phyloP scores from a whole-genome alignment of 2,329 filamentous ascomycete species.

The Claviceps pazoutovae region DNA sequence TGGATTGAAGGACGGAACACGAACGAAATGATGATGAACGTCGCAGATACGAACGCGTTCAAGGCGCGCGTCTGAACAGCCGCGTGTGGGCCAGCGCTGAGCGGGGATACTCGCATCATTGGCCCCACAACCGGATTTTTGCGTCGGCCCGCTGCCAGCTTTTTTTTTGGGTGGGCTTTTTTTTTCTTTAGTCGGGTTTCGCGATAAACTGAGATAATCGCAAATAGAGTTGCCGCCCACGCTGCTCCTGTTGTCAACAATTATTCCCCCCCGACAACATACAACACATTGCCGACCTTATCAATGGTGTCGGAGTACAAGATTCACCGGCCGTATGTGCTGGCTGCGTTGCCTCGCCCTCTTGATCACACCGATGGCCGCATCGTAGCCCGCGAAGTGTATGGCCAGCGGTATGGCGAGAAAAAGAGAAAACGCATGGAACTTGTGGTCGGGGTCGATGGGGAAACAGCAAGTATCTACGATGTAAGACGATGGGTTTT shows the following conservation, averaged over 20 bases:
- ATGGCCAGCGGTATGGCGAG: slow-evolving; percentile 40
- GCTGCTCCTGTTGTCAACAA: neutral
- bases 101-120: neutral
- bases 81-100: neutral
- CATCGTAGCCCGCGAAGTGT: slow-evolving; percentile 47
- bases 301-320: slow-evolving; percentile 46
- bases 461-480: slow-evolving; percentile 52
- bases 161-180: slow-evolving; percentile 18
- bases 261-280: neutral
- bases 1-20: neutral
- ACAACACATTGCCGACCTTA: slow-evolving; percentile 2
- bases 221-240: neutral
- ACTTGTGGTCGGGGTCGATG: slow-evolving; percentile 48
- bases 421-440: slow-evolving; percentile 52
- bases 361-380: slow-evolving; percentile 36
- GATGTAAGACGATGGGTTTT: slow-evolving; percentile 32
- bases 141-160: slow-evolving; percentile 16
- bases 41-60: no score
- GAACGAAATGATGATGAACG: neutral
- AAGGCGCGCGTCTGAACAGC: slow-evolving; percentile 9
- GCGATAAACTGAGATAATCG: neutral
- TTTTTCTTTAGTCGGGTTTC: slow-evolving; percentile 17
- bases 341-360: slow-evolving; percentile 45
- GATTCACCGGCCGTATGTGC: slow-evolving; percentile 49
- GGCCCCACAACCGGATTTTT: slow-evolving; percentile 22